A percentile compares a stretch with the other conserved stretches of the same genome.
These are phyloP conservation scores for Talaromyces sp. DNA, from an alignment of 2,329 filamentous ascomycete genomes.

Conservation along the genomic window DNA sequence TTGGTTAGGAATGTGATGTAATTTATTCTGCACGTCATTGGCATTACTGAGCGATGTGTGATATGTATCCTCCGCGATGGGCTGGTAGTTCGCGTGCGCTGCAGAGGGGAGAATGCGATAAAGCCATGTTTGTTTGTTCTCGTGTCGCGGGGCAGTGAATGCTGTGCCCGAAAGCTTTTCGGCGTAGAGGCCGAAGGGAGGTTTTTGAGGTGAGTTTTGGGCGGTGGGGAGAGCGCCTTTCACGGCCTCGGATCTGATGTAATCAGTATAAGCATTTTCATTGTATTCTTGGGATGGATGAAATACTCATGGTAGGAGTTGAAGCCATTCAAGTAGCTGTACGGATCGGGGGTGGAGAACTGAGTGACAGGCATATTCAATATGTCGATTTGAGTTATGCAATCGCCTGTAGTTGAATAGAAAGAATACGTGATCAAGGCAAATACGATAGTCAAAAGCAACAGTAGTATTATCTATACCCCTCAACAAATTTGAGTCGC, in stretches of 20 bases:
- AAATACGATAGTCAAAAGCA: background rate
- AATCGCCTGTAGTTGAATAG: background rate
- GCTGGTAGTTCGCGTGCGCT: slow-evolving; percentile 52
- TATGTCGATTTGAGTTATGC: background rate
- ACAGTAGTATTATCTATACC: background rate
- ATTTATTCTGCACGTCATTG: slow-evolving; percentile 40
- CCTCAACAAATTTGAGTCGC: background rate
- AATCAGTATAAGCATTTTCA: background rate
- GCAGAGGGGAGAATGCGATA: slow-evolving; percentile 67
- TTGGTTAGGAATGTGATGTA: slow-evolving; percentile 76
- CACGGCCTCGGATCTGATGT: slow-evolving; percentile 69
- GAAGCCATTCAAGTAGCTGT: slow-evolving; percentile 77
- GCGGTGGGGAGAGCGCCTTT: slow-evolving; percentile 70
- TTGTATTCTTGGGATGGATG: background rate
- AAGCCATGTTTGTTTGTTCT: slow-evolving; percentile 70
- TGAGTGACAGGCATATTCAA: slow-evolving; percentile 60
- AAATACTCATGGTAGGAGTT: slow-evolving; percentile 70
- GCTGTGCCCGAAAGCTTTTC: slow-evolving; percentile 73
- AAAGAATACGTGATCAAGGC: background rate
- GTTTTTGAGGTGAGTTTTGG: slow-evolving; percentile 79
- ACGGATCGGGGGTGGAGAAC: slow-evolving; percentile 64
- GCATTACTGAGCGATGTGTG: slow-evolving; percentile 43
- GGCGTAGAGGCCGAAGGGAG: slow-evolving; percentile 73
- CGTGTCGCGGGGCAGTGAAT: slow-evolving; percentile 66
- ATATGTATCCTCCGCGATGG: slow-evolving; percentile 45